Conservation (phyloP, 139 green algal genomes). For the Micractinium conductrix region DNA sequence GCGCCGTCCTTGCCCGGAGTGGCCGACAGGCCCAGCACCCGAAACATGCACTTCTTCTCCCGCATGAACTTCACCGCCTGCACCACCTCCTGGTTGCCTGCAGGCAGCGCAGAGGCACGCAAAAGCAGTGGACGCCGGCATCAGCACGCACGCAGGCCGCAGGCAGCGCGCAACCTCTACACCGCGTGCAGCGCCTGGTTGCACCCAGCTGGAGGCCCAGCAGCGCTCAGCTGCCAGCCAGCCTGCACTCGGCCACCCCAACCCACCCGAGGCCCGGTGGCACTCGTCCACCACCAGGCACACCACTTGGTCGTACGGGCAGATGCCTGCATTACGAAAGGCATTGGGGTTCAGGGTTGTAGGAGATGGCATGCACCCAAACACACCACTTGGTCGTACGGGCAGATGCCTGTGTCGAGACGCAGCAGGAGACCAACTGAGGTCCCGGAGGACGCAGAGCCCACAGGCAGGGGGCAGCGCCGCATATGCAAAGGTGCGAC, state of each 20-base stretch:
- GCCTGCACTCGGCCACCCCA: too few species aligned
- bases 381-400: slow-evolving; percentile 73
- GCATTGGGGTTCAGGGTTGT: too few species aligned
- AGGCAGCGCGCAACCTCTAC: not conserved
- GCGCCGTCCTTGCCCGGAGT: slow-evolving; percentile 80
- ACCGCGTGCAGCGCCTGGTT: not conserved
- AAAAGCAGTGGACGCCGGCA: not conserved
- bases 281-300: slow-evolving; percentile 96
- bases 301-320: slow-evolving; percentile 71
- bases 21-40: slow-evolving; percentile 88
- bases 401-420: slow-evolving; percentile 60
- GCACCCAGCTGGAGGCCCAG: not conserved
- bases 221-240: not conserved
- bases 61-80: slow-evolving; percentile 65
- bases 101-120: not conserved
- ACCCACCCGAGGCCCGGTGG: slow-evolving; percentile 70
- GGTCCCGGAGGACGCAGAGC: too few species aligned
- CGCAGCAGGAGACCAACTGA: too few species aligned
- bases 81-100: slow-evolving; percentile 76
- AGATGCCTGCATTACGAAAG: slow-evolving; percentile 55
- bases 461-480: too few species aligned
- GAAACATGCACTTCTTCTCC: slow-evolving; percentile 60
- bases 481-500: not conserved
- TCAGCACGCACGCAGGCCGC: not conserved
- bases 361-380: too few species aligned